Evolutionary conservation across 202 grass and related monocot species (phyloP).

Genomic region (Carex sylvatica): DNA sequence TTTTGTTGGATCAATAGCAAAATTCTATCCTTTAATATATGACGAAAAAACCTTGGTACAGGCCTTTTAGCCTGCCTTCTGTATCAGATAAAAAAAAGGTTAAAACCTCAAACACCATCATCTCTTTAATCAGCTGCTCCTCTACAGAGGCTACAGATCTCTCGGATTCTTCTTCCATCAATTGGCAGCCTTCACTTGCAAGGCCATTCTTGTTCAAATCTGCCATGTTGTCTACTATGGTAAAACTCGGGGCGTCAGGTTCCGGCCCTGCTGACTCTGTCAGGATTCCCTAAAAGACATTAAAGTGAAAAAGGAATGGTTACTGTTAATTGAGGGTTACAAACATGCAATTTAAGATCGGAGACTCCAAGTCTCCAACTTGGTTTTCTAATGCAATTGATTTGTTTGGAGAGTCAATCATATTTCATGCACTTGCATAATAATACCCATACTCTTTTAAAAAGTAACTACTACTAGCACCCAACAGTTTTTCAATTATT

Average conservation of each 20-base stretch:
- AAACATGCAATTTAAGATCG: not conserved
- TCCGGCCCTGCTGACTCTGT: constrained; percentile 65
- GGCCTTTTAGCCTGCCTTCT: not conserved
- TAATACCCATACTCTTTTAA: not conserved
- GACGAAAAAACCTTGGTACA: not conserved
- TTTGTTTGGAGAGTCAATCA: not conserved
- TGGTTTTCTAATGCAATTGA: not conserved
- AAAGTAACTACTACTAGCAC: not conserved
- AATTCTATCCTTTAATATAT: not conserved
- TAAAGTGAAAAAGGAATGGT: constrained; percentile 7
- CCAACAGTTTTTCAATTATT: not conserved
- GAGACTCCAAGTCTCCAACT: not conserved
- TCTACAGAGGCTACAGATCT: constrained; percentile 85
- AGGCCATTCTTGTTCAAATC: constrained; percentile 63
- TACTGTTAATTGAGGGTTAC: not conserved
- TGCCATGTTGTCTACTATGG: constrained; percentile 66
- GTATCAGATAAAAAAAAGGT: constrained; percentile 8
- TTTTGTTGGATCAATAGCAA: not conserved
- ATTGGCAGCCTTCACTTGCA: constrained; percentile 54
- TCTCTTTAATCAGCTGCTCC: constrained; percentile 94
- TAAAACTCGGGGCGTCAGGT: constrained; percentile 65
- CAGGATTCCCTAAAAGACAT: constrained; percentile 58
- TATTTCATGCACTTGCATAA: not conserved
- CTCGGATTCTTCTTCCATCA: constrained; percentile 83
- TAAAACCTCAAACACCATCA: constrained; percentile 92